These are phyloP conservation scores for Amylostereum chailletii DNA, from an alignment of 1,284 basidiomycete genomes.

Conservation along the genomic window DNA sequence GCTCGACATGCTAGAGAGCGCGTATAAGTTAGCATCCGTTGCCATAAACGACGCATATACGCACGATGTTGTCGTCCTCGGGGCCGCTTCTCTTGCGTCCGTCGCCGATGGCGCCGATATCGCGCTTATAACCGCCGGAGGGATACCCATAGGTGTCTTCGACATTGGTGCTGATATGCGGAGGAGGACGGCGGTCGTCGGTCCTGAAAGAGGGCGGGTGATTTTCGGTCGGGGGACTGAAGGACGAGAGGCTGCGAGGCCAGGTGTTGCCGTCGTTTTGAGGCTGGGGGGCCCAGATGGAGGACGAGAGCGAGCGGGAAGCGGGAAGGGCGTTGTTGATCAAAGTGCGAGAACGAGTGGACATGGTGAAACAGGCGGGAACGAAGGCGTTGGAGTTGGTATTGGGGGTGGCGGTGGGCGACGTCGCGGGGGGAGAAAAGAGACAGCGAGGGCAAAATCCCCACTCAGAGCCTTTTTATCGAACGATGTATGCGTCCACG, in stretches of 20 bases:
- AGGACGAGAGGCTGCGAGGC: conserved; percentile 54
- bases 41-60: conserved; percentile 19
- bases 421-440: too few relatives aligned
- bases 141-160: conserved; percentile 20
- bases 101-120: conserved; percentile 67
- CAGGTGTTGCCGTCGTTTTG: conserved; percentile 56
- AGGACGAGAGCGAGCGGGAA: conserved; percentile 30
- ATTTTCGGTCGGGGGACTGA: conserved; percentile 39
- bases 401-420: too few relatives aligned
- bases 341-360: conserved; percentile 19
- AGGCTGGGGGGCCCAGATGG: conserved; percentile 73
- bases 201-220: conserved; percentile 18
- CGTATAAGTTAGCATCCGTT: conserved; percentile 14
- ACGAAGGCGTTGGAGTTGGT: not conserved
- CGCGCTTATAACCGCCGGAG: conserved; percentile 28
- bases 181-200: conserved; percentile 24
- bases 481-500: too few relatives aligned
- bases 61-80: conserved; percentile 44
- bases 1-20: conserved; percentile 56
- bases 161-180: conserved; percentile 51
- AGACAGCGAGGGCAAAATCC: too few relatives aligned
- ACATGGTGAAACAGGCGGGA: conserved; percentile 6
- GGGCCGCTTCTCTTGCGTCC: conserved; percentile 56
- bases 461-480: too few relatives aligned
- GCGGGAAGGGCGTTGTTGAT: conserved; percentile 22